phyloP scores from a whole-genome alignment of 1,139 yeast genomes.

The Scheffersomyces stambukii region DNA sequence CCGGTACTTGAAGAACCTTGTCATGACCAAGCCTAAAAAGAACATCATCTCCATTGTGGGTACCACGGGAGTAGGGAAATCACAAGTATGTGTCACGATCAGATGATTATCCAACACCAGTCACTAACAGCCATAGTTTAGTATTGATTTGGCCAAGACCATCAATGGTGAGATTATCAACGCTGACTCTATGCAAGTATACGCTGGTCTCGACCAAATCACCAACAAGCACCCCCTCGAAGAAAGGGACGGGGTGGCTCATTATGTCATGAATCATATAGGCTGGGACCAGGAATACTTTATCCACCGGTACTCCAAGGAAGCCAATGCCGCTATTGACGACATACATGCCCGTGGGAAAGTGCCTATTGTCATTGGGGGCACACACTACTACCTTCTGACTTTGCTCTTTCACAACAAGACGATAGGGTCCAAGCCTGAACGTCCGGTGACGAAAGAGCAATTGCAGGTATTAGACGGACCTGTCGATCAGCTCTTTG shows the following conservation, averaged over 20 bases:
- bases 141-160: slow-evolving; percentile 73
- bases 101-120: no score
- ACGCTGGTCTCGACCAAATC: slow-evolving; percentile 64
- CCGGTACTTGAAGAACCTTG: slow-evolving; percentile 18
- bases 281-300: slow-evolving; percentile 78
- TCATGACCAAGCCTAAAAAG: slow-evolving; percentile 27
- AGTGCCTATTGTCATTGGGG: slow-evolving; percentile 88
- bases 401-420: slow-evolving; percentile 68
- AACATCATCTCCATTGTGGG: slow-evolving; percentile 75
- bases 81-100: slow-evolving; percentile 56
- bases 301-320: slow-evolving; percentile 75
- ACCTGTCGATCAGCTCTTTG: slow-evolving; percentile 49
- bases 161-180: slow-evolving; percentile 88
- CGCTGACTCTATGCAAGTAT: slow-evolving; percentile 97
- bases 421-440: slow-evolving; percentile 25
- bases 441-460: slow-evolving; percentile 34
- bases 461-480: slow-evolving; percentile 52
- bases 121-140: no score
- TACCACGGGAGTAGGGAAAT: slow-evolving; percentile 98
- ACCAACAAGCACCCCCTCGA: slow-evolving; percentile 87
- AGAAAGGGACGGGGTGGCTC: slow-evolving; percentile 71
- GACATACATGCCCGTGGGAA: slow-evolving; percentile 71
- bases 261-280: slow-evolving; percentile 84
- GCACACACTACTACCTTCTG: slow-evolving; percentile 91
- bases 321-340: slow-evolving; percentile 56